These are phyloP conservation scores for Stephanocyclus meneghinianus DNA, from an alignment of 352 stramenopile species.

Conservation along the genomic window DNA sequence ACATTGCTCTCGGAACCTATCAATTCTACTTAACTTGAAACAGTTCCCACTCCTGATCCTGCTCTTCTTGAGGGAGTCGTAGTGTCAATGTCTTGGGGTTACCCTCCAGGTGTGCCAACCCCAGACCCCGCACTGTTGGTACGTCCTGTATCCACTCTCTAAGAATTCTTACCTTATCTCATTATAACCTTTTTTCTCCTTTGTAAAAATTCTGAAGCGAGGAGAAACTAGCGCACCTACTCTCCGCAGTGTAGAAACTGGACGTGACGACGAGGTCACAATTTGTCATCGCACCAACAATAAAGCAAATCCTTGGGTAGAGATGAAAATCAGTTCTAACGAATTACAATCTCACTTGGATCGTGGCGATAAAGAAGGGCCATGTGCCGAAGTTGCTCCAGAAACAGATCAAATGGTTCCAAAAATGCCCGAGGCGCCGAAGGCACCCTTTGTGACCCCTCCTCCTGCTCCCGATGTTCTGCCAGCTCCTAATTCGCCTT, in stretches of 20 bases:
- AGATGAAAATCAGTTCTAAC: not conserved
- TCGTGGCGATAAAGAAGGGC: not conserved
- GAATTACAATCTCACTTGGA: not conserved
- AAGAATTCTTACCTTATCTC: not conserved
- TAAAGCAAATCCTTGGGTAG: constrained; percentile 2
- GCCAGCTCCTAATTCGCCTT: too few relatives aligned
- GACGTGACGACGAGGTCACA: not conserved
- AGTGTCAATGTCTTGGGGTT: constrained; percentile 25
- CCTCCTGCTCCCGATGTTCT: too few relatives aligned
- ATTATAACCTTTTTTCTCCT: not conserved
- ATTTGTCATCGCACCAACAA: constrained; percentile 3
- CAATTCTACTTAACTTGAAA: not conserved
- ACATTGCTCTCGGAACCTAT: not conserved
- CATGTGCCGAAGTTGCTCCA: not conserved
- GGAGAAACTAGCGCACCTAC: constrained; percentile 25
- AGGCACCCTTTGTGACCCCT: not conserved
- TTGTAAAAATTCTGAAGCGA: not conserved
- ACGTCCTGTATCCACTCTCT: not conserved
- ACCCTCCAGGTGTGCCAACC: constrained; percentile 41
- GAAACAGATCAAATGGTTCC: not conserved
- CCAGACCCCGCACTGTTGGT: constrained; percentile 41
- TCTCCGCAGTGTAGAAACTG: constrained; percentile 27
- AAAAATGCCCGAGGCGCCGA: constrained; percentile 7
- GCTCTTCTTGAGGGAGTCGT: not conserved
- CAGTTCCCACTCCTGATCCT: constrained; percentile 17